phyloP scores from a whole-genome alignment of 495 filamentous ascomycete species.

The Thermothielavioides terrestris region DNA sequence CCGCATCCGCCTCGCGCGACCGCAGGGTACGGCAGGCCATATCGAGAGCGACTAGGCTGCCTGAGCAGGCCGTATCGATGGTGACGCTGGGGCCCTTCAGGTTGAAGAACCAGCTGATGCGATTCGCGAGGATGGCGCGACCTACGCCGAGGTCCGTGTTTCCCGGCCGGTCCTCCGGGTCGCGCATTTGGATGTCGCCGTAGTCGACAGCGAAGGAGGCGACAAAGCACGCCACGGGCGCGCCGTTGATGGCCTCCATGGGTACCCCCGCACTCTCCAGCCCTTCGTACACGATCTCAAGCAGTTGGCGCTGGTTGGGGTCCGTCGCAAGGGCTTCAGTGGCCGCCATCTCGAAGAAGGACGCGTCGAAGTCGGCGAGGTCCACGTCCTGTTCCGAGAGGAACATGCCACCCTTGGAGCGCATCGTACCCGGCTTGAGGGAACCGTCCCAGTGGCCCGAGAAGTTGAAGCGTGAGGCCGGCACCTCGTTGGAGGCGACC shows the following conservation, averaged over 20 bases:
- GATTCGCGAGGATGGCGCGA: constrained; percentile 35
- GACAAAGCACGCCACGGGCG: constrained; percentile 69
- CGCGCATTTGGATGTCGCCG: constrained; percentile 26
- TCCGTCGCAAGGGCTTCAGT: constrained; percentile 34
- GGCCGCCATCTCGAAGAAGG: constrained; percentile 8
- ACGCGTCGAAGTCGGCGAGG: constrained; percentile 8
- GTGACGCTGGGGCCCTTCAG: constrained; percentile 32
- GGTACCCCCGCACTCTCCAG: constrained; percentile 69
- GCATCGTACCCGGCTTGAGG: constrained; percentile 11
- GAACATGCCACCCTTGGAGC: constrained; percentile 9
- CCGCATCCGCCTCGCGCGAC: neutral
- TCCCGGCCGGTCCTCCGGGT: constrained; percentile 14
- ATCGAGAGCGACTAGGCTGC: constrained; percentile 31
- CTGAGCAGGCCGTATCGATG: constrained; percentile 41
- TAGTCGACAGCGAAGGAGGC: constrained; percentile 66
- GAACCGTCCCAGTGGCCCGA: constrained; percentile 10
- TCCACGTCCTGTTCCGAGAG: constrained; percentile 6
- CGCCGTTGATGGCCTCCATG: constrained; percentile 57
- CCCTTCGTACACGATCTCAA: constrained; percentile 66
- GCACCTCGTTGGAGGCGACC: constrained; percentile 3
- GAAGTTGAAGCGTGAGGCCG: constrained; percentile 4
- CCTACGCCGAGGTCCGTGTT: constrained; percentile 22
- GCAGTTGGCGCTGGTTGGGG: constrained; percentile 50
- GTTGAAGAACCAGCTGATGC: constrained; percentile 43
- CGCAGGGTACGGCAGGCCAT: constrained; percentile 32